phyloP scores from a whole-genome alignment of 2,329 filamentous ascomycete species.

The Fusarium buharicum region DNA sequence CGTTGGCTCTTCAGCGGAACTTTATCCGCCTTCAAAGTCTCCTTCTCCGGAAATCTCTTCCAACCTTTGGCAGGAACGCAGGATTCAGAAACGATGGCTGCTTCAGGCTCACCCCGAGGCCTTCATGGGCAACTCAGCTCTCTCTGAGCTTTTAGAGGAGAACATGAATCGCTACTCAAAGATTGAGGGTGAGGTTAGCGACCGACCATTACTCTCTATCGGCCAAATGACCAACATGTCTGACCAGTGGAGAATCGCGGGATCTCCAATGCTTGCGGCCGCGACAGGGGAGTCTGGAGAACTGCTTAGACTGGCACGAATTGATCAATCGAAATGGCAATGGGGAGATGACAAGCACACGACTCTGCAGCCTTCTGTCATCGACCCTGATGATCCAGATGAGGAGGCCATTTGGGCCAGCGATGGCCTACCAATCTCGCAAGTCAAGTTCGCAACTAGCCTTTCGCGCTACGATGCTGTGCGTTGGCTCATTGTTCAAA shows the following conservation, averaged over 20 bases:
- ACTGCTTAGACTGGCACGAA: conserved; percentile 63
- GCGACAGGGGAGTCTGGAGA: conserved; percentile 68
- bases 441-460: conserved; percentile 61
- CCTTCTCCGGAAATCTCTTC: conserved; percentile 40
- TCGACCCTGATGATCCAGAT: conserved; percentile 56
- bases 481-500: conserved; percentile 66
- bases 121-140: conserved; percentile 51
- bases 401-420: conserved; percentile 65
- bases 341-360: conserved; percentile 61
- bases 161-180: conserved; percentile 49
- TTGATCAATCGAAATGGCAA: conserved; percentile 63
- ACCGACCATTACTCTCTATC: conserved; percentile 60
- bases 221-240: conserved; percentile 63
- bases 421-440: conserved; percentile 60
- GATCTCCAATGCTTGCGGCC: conserved; percentile 56
- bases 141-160: conserved; percentile 50
- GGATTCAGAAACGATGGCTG: conserved; percentile 61
- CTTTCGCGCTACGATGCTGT: conserved; percentile 51
- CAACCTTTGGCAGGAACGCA: conserved; percentile 46
- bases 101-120: conserved; percentile 63
- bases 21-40: conserved; percentile 50
- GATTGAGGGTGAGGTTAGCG: conserved; percentile 39
- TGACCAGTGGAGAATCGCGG: conserved; percentile 38
- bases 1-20: conserved; percentile 48
- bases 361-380: conserved; percentile 58